Evolutionary conservation across 148 eudicot genomes (phyloP).

Genomic region (Drosera capensis): DNA sequence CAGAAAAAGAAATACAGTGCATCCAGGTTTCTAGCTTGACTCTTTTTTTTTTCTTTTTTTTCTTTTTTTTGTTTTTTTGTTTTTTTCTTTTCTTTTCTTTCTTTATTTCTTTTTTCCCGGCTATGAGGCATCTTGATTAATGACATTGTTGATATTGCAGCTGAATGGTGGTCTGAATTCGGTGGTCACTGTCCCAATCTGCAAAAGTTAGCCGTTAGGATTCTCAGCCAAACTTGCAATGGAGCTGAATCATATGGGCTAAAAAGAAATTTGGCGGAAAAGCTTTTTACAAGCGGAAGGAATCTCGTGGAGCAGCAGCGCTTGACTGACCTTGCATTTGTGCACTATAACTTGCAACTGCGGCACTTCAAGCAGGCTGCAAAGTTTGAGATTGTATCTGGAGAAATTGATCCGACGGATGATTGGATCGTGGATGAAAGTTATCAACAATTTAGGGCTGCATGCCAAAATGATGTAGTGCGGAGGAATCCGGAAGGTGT

Average conservation of each 20-base stretch:
- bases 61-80: background rate
- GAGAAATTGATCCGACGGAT: conserved; percentile 21
- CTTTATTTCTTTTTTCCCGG: background rate
- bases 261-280: conserved; percentile 40
- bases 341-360: conserved; percentile 42
- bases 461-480: background rate
- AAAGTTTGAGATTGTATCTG: conserved; percentile 9
- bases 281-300: conserved; percentile 18
- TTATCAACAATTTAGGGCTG: background rate
- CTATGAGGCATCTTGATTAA: background rate
- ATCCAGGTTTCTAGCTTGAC: conserved; percentile 36
- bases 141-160: conserved; percentile 18
- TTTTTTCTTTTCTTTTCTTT: background rate
- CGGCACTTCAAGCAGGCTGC: conserved; percentile 17
- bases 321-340: conserved; percentile 18
- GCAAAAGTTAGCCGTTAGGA: conserved; percentile 38
- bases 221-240: conserved; percentile 52
- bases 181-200: conserved; percentile 51
- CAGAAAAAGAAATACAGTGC: conserved; percentile 10
- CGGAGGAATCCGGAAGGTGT: background rate
- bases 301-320: conserved; percentile 20
- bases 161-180: conserved; percentile 40
- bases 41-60: background rate
- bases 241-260: conserved; percentile 49
- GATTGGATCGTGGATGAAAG: conserved; percentile 25